These are phyloP conservation scores for Tetrahymena thermophila DNA, from an alignment of 73 alveolate species.

Conservation along the genomic window DNA sequence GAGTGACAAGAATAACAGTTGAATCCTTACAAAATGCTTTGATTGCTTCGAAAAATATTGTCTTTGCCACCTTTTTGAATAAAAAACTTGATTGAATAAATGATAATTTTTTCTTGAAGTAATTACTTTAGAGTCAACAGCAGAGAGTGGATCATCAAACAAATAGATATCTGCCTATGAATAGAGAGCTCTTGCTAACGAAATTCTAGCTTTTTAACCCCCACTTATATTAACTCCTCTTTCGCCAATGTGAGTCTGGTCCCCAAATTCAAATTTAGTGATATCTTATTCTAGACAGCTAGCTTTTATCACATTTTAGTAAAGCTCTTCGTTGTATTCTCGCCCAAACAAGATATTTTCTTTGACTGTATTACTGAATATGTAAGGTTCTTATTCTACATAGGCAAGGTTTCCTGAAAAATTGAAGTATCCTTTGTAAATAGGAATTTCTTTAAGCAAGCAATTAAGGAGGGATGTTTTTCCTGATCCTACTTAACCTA, in stretches of 20 bases:
- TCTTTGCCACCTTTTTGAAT: conserved; percentile 38
- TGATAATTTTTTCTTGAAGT: conserved; percentile 4
- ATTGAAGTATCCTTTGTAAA: conserved; percentile 14
- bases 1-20: conserved; percentile 47
- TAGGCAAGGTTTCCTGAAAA: conserved; percentile 6
- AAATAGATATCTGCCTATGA: conserved; percentile 63
- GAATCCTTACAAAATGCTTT: conserved; percentile 29
- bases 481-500: conserved; percentile 80
- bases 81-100: neutral
- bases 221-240: conserved; percentile 72
- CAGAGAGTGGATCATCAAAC: conserved; percentile 66
- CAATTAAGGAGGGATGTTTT: conserved; percentile 51
- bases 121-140: conserved; percentile 60
- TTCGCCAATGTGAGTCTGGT: conserved; percentile 72
- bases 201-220: conserved; percentile 74
- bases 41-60: conserved; percentile 27
- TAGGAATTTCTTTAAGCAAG: conserved; percentile 42
- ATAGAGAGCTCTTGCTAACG: conserved; percentile 77
- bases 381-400: conserved; percentile 32
- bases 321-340: conserved; percentile 48
- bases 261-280: conserved; percentile 52
- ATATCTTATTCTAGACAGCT: conserved; percentile 61
- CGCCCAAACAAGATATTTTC: conserved; percentile 59
- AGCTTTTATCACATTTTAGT: conserved; percentile 45
- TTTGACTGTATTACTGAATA: conserved; percentile 26